Conservation (phyloP, 352 stramenopile genomes). For the Phytophthora brassicae region DNA sequence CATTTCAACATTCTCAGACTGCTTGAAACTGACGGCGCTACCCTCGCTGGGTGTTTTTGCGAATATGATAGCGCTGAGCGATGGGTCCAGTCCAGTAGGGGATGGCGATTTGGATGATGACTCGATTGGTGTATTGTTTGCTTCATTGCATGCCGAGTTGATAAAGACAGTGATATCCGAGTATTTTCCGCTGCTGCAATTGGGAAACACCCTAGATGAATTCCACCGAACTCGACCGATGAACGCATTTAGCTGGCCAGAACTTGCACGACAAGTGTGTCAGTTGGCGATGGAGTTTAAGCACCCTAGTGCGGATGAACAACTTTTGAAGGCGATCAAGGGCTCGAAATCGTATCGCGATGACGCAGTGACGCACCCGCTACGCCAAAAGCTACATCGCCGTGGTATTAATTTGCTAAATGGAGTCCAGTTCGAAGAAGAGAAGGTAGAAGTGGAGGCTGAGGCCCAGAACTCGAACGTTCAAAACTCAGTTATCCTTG, state of each 20-base stretch:
- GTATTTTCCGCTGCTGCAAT: slow-evolving; percentile 72
- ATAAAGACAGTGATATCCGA: slow-evolving; percentile 56
- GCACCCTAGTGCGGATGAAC: slow-evolving; percentile 67
- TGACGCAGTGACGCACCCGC: slow-evolving; percentile 55
- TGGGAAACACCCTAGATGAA: slow-evolving; percentile 67
- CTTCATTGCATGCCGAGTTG: slow-evolving; percentile 55
- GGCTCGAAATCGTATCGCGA: slow-evolving; percentile 73
- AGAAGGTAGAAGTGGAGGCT: slow-evolving; percentile 21
- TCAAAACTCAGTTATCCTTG: slow-evolving; percentile 18
- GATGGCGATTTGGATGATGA: slow-evolving; percentile 55
- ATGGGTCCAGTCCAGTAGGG: slow-evolving; percentile 49
- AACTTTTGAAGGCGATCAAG: slow-evolving; percentile 75
- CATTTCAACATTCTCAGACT: slow-evolving; percentile 73
- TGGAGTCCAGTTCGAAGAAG: slow-evolving; percentile 58
- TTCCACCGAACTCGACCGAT: slow-evolving; percentile 74
- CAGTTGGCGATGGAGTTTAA: slow-evolving; percentile 73
- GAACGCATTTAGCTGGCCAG: slow-evolving; percentile 81
- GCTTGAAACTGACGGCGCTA: slow-evolving; percentile 46
- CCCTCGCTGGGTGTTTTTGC: slow-evolving; percentile 61
- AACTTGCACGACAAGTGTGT: slow-evolving; percentile 75
- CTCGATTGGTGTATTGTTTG: slow-evolving; percentile 44
- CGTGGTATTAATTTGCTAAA: slow-evolving; percentile 50
- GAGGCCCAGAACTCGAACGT: slow-evolving; percentile 4
- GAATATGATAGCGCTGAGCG: slow-evolving; percentile 46
- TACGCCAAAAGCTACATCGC: slow-evolving; percentile 47